Evolutionary conservation across 2,329 filamentous ascomycete genomes (phyloP).

Genomic region (Grosmannia serpens): DNA sequence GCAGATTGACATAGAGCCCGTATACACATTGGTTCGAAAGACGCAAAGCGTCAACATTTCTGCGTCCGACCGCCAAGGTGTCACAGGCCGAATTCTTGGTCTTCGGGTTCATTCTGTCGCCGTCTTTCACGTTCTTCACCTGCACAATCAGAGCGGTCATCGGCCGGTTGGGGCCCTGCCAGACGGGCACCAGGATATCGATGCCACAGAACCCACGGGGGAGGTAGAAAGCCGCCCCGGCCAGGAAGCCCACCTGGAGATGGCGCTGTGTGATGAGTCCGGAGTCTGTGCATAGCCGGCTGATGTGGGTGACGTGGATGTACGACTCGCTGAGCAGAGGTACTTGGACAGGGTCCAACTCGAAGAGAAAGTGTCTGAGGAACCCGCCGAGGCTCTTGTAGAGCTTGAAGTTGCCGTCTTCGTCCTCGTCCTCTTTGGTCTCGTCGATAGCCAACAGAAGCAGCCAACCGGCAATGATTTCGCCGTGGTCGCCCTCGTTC

Average conservation of each 20-base stretch:
- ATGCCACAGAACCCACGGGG: not conserved
- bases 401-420: not conserved
- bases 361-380: not conserved
- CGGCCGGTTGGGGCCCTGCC: not conserved
- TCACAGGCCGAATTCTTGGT: too few species aligned
- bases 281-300: not conserved
- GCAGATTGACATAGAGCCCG: too few species aligned
- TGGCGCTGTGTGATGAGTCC: not conserved
- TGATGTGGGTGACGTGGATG: not conserved
- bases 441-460: not conserved
- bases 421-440: not conserved
- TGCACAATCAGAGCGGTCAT: not conserved
- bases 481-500: not conserved
- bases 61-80: too few species aligned
- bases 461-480: not conserved
- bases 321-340: not conserved
- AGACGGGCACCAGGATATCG: not conserved
- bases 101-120: too few species aligned
- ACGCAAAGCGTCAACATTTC: too few species aligned
- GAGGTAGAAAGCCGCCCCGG: not conserved
- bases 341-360: not conserved
- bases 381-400: not conserved
- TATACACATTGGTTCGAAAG: too few species aligned
- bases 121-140: not conserved
- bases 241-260: not conserved